Base-by-base conservation (phyloP, 1,139 yeast genomes). In the Debaryomyces subglobosus region DNA sequence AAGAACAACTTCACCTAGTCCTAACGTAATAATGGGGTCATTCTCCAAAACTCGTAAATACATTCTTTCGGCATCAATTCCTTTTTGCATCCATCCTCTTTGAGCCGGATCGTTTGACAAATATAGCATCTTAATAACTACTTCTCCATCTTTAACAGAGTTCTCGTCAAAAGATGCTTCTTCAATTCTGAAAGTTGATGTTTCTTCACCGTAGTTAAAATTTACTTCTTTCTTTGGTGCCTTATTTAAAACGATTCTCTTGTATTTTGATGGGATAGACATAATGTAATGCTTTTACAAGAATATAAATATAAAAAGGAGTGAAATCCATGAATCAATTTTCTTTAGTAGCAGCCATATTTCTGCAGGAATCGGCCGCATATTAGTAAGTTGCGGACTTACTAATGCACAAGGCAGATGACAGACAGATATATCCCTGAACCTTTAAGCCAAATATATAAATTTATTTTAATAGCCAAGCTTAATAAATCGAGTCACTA, bases 61-160 rank as follows among this genome's bases (percentile, higher is more conserved):
- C 37, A 49, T 46, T 53, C 68, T 61, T 30, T 50, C 43, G 5
- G 61, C 49, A 43, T 57, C 56, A 25, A 46, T 45, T 42, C 54
- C 57, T 39, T 60, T 58, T 25, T 57, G 55, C 39, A 66, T 62
- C 65, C 66, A 64, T 12, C 52, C 52, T 57, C 69, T 59, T 52
- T 66, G 69, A 15, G 69, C 53, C 10, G 71, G 71, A 49, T 66
- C 71, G 48, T 66, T 65, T 43, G 69, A 65, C 37, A 66, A 49
- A 46, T 58, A 59, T 42, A 61, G 45, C 2, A 53, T 29, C 54
- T 61, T 64, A 47, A 63, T 53, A 12, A 56, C 48, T 20, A 64
- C 44, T 32, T 62, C 54, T 15, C 63, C 65, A 3, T 56, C 61
- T 16, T 53, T 48, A 15, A 60, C 29, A 4, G 36, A 43, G 5